Evolutionary conservation across 345 rosid species (phyloP), one percentile per base, ranked within the genome.

Genomic region (Toxicodendron radicans): DNA sequence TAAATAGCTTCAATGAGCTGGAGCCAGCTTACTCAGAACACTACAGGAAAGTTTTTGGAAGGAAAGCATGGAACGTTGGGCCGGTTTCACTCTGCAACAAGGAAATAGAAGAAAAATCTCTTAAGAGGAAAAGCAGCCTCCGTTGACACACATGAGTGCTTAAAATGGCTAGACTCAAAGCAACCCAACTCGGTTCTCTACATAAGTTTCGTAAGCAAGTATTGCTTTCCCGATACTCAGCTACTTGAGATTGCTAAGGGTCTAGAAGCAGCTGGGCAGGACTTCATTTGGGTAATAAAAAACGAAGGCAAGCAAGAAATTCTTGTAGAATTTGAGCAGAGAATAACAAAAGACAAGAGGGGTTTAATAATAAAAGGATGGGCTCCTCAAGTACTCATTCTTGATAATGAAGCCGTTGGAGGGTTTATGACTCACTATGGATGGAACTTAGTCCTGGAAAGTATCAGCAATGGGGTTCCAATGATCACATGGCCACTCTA

Each of bases 401-500:
- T 87, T 35, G 89, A 85, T 5, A 83, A 85, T 41, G 75, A 80
- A 75, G 85, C 87, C 2, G 52, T 71, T 1, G 85, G 86, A 32
- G 85, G 81, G 43, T 85, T 82, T 4, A 65, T 87, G 78, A 87
- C 89, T 3, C 89, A 85, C 13, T 87, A 89, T 18, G 89, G 91
- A 56, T 87, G 87, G 91, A 87, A 83, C 76, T 87, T 88, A 0
- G 20, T 76, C 46, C 58, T 85, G 2, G 90, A 87, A 63, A 83
- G 80, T n/a, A 68, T 81, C 0, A 53, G 79, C 49, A 79, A 83
- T 7, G 87, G 90, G 27, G 68, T 85, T 48, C 89, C 85, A 1
- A 77, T 87, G 86, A 80, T 87, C 46, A 83, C 82, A 2, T 85
- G 88, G 91, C 89, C 91, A 0, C 51, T 78, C 13, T 54, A 12